Evolutionary conservation across 345 rosid species (phyloP), one percentile per base, ranked within the genome.

Genomic region (Boechera retrofracta): DNA sequence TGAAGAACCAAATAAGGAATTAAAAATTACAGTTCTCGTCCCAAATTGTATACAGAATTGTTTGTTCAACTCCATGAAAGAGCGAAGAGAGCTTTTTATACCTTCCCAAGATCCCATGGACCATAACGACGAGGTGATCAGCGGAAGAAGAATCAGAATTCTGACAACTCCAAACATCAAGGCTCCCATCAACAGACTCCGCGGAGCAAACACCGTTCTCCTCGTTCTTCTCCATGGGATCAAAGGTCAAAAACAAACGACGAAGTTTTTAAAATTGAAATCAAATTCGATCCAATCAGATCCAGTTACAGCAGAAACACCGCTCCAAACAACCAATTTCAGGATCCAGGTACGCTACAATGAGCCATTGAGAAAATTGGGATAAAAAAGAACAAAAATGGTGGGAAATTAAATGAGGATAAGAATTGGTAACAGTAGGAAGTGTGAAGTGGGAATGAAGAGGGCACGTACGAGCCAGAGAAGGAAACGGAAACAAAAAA

Each of bases 101-200:
- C 98, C 97, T 90, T 74, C 99, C 99, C n/a, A 93, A 87, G 63
- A 96, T 96, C 9, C 98, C 99, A 73, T 96, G 95, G 79, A 91
- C 94, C 99, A 91, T 88, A 77, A 96, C 80, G 21, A 96, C 96
- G 65, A 96, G 98, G 80, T 96, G 99, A 85, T 96, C 96, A 7
- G 94, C 94, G 7, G 93, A 81, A 41, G 87, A 82, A 72, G 92
- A 73, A 72, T 81, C 87, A 16, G 94, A 82, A 21, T 71, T 81
- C 32, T 80, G 81, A 65, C 89, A 84, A 54, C 96, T 91, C 93
- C 94, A 89, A 5, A 91, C 87, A 52, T 91, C 91, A 55, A 87
- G 59, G 77, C 96, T 89, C 16, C 92, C 98, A 60, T 87, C 82
- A 2, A 72, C 79, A 15, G 89, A 89, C 42, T 91, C 93, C 45